Base-by-base conservation (phyloP, 352 stramenopile species). In the Globisporangium spiculum region DNA sequence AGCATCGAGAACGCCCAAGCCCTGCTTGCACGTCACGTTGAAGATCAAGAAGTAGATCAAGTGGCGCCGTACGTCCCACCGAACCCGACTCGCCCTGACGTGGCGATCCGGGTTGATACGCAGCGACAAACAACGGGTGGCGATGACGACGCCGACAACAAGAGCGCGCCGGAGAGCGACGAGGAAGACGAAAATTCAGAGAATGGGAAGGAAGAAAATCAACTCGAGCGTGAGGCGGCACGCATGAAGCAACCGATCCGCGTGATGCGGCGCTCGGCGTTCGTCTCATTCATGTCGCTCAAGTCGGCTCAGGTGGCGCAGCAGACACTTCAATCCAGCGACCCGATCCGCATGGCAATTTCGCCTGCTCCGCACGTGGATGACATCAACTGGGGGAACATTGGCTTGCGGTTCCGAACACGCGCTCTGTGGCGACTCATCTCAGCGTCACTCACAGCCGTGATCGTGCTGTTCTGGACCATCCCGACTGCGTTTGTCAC, bases 391-490 rank as follows among this genome's bases (percentile, higher is more conserved):
- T 94, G 87, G 87, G 72, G 79, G 32, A 94, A 93, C 59, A 78
- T 94, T 65, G 87, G 85, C 0, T 70, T 89, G 1, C 75, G 66
- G 24, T 88, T 86, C 54, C 72, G 75, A 30, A 86, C 80, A 48
- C 82, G 83, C 18, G 69, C 76, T 0, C 70, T 89, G 22, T 78
- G 84, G 10, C 73, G 66, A 60, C 71, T 93, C 18, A 63, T 91
- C 1, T 89, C 87, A 5, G 65, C 74, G 6, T 54, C 81, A 22
- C 62, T 92, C n/a, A 92, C 87, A 8, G 75, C 75, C 0, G 63
- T 54, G 22, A 90, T 94, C 64, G 84, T 93, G 58, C 68, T 94
- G 8, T 94, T 94, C 65, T 94, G 87, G 85, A 94, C 87, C 3
- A 90, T 94, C 58, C 87, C 87, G 20, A 92, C 85, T 41, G 84